A percentile compares a stretch with the other conserved stretches of the same genome.
These are phyloP conservation scores for Dendrobium nobile DNA, from an alignment of 106 monocot genomes.

Conservation along the genomic window DNA sequence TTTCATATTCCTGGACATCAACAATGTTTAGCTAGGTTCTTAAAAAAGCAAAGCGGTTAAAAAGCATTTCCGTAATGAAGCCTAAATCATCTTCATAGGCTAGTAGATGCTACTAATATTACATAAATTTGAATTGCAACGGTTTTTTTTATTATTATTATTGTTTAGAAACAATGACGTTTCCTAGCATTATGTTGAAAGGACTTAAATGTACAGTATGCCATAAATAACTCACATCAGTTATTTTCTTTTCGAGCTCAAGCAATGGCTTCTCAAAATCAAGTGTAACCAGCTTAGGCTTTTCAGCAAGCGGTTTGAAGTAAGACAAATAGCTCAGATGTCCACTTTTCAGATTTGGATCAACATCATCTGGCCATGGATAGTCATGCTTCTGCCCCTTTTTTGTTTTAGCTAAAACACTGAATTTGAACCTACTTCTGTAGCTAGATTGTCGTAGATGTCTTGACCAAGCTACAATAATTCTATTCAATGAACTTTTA, in stretches of 20 bases:
- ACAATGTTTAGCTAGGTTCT: not conserved
- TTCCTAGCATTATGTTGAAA: too few relatives aligned
- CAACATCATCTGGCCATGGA: constrained; percentile 67
- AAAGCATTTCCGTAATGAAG: not conserved
- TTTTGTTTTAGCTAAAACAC: constrained; percentile 40
- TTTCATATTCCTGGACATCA: not conserved
- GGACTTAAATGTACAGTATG: not conserved
- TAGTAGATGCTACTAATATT: not conserved
- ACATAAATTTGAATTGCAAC: not conserved
- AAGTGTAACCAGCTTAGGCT: constrained; percentile 66
- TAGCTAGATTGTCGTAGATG: constrained; percentile 12
- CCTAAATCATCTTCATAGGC: not conserved
- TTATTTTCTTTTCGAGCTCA: constrained; percentile 58
- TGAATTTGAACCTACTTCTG: constrained; percentile 14
- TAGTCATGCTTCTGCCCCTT: constrained; percentile 72
- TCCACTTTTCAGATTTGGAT: constrained; percentile 60
- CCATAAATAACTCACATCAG: constrained; percentile 39
- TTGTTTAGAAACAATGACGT: too few relatives aligned
- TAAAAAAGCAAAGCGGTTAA: not conserved
- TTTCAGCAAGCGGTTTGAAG: constrained; percentile 53
- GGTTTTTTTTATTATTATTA: not conserved
- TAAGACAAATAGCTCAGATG: constrained; percentile 58
- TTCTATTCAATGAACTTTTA: constrained; percentile 8
- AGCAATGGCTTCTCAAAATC: constrained; percentile 72
- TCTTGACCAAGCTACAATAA: constrained; percentile 33